These are phyloP conservation scores for Caryopteris hybrid DNA, from an alignment of 305 asterid genomes.

Conservation along the genomic window DNA sequence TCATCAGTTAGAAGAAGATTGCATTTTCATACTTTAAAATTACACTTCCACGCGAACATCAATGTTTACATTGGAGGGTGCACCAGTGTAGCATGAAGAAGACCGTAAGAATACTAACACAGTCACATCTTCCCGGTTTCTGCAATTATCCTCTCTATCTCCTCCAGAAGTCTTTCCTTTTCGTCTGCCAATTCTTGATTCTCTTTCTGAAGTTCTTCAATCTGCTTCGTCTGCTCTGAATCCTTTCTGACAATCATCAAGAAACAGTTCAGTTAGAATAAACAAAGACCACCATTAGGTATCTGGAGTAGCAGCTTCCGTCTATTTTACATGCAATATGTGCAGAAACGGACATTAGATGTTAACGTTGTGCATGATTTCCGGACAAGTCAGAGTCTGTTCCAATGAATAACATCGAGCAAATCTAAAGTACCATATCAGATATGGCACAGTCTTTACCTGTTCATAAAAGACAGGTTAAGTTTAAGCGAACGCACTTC, in stretches of 20 bases:
- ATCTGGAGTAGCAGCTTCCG: too few species aligned
- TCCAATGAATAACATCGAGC: not conserved
- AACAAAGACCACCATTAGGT: too few species aligned
- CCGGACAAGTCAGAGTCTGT: too few species aligned
- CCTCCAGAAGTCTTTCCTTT: conserved; percentile 33
- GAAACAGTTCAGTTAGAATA: not conserved
- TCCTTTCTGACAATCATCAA: conserved; percentile 27
- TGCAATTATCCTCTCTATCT: conserved; percentile 35
- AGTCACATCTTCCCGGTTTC: conserved; percentile 28
- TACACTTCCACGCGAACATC: not conserved
- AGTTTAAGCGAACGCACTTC: conserved; percentile 89
- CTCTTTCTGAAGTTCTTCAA: conserved; percentile 34
- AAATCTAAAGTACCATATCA: not conserved
- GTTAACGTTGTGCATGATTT: too few species aligned
- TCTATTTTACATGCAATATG: too few species aligned
- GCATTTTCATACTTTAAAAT: not conserved
- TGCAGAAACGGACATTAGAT: too few species aligned
- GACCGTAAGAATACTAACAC: too few species aligned
- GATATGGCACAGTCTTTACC: conserved; percentile 30
- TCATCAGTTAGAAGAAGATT: not conserved
- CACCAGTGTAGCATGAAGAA: too few species aligned
- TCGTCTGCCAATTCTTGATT: conserved; percentile 32
- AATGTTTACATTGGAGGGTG: not conserved
- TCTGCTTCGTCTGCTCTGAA: conserved; percentile 34
- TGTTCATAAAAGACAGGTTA: conserved; percentile 80